These are phyloP conservation scores for Candida broadrunensis DNA, from an alignment of 805 yeast genomes.

Conservation along the genomic window DNA sequence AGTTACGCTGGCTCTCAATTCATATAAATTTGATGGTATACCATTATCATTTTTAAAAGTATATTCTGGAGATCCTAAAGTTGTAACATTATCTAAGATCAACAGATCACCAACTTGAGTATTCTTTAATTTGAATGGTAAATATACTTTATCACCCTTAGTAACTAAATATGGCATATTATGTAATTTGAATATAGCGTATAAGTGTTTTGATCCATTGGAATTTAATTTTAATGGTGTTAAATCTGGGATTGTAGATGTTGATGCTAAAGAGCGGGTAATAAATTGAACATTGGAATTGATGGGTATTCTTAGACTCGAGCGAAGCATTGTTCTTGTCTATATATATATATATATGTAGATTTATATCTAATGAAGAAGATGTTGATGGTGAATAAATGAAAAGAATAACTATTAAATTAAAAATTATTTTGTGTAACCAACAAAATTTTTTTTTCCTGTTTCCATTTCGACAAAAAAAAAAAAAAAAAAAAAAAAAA, in stretches of 20 bases:
- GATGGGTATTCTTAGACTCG: no score
- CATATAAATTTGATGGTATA: slow-evolving; percentile 35
- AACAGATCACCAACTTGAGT: slow-evolving; percentile 85
- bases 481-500: no score
- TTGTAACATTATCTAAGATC: slow-evolving; percentile 67
- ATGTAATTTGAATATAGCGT: slow-evolving; percentile 80
- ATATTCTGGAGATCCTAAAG: slow-evolving; percentile 82
- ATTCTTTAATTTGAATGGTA: slow-evolving; percentile 75
- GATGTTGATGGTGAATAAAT: no score
- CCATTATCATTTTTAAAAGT: slow-evolving; percentile 34
- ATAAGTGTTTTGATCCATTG: slow-evolving; percentile 51
- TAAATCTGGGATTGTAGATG: slow-evolving; percentile 33
- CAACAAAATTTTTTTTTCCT: no score
- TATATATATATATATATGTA: no score
- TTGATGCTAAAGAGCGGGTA: background rate
- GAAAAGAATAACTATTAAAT: no score
- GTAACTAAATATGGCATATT: slow-evolving; percentile 86
- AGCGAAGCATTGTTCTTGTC: no score
- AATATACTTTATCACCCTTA: slow-evolving; percentile 77
- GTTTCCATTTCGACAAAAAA: no score
- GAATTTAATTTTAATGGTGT: slow-evolving; percentile 66
- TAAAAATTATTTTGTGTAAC: no score
- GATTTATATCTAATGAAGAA: no score
- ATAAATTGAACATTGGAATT: no score
- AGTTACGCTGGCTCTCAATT: slow-evolving; percentile 73